A percentile compares a stretch with the other conserved stretches of the same genome.
Evolutionary conservation across 73 alveolate species (phyloP).

Genomic region (Breviolum minutum): DNA sequence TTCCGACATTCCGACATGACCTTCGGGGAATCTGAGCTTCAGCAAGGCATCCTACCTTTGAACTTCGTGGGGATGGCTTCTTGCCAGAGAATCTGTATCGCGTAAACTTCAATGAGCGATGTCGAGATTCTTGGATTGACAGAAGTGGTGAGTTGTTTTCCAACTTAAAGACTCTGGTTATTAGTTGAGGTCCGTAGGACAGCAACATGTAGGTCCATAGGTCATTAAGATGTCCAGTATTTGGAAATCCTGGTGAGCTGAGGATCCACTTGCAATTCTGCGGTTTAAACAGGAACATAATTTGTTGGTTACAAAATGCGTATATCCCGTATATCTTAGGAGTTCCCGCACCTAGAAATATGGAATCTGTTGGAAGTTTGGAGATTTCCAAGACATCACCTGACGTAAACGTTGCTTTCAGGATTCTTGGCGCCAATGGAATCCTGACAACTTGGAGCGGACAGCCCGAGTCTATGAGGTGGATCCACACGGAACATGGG

Average conservation of each 20-base stretch:
- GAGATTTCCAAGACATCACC: no score
- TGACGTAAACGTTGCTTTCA: neutral
- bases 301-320: neutral
- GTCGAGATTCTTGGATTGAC: conserved; percentile 51
- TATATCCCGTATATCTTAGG: neutral
- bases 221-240: no score
- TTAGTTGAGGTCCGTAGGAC: no score
- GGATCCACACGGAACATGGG: no score
- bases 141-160: neutral
- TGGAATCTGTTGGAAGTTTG: no score
- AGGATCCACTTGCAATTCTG: no score
- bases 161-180: neutral
- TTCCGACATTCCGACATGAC: no score
- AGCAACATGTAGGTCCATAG: no score
- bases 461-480: neutral
- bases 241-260: no score
- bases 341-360: neutral
- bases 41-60: conserved; percentile 45
- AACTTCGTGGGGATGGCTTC: neutral
- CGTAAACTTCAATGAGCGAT: conserved; percentile 68
- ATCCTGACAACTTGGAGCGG: conserved; percentile 5
- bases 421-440: conserved; percentile 55
- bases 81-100: neutral
- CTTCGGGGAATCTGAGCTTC: neutral
- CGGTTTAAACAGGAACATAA: no score